Evolutionary conservation across 257 asterid species (phyloP).

Genomic region (Solanum sejunctum): DNA sequence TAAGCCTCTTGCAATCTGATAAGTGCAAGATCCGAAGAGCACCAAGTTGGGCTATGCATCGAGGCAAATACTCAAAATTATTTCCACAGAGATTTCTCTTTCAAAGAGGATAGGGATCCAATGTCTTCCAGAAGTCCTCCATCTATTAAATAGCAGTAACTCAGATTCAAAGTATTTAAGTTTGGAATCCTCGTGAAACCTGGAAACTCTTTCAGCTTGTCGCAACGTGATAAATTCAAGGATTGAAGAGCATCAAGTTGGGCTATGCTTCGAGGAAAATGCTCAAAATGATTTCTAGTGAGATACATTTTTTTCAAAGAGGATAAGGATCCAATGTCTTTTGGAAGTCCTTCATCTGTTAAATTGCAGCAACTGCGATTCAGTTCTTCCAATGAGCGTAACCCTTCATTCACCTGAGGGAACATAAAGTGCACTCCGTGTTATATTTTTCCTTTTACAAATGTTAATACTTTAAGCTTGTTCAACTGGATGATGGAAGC

Average conservation of each 20-base stretch:
- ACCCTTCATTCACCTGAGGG: background rate
- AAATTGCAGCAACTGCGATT: too few relatives aligned
- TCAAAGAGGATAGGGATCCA: background rate
- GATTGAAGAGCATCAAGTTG: too few relatives aligned
- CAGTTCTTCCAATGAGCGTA: too few relatives aligned
- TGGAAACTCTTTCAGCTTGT: too few relatives aligned
- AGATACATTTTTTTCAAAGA: too few relatives aligned
- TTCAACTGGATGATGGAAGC: background rate
- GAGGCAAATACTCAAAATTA: background rate
- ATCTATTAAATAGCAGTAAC: background rate
- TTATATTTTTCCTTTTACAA: background rate
- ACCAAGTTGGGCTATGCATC: background rate
- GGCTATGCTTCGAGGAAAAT: too few relatives aligned
- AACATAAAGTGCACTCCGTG: fast-evolving
- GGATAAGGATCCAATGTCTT: too few relatives aligned
- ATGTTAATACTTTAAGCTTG: background rate
- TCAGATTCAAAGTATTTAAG: background rate
- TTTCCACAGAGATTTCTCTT: background rate
- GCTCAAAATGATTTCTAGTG: too few relatives aligned
- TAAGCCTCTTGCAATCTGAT: background rate
- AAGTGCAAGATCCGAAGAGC: background rate
- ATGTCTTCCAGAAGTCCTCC: background rate
- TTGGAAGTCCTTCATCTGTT: too few relatives aligned
- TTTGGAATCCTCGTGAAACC: too few relatives aligned
- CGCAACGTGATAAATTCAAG: too few relatives aligned